Conservation (phyloP, 2,329 filamentous ascomycete genomes). For the Coleophoma crateriformis region DNA sequence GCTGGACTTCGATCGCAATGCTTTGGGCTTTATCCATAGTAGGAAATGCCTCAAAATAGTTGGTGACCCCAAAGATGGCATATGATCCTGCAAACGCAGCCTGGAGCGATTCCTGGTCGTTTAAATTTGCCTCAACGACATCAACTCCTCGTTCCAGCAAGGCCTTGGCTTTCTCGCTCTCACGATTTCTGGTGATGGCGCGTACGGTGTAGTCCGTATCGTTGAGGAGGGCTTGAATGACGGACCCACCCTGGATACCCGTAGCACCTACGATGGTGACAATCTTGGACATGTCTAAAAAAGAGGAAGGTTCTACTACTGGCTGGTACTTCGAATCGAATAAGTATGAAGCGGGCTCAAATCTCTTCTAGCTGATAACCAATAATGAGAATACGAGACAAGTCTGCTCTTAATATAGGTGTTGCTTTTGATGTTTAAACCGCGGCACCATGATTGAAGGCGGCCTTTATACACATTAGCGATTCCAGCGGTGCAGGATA, state of each 20-base stretch:
- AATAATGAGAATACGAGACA: no score
- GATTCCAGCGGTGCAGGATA: no score
- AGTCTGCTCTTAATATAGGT: no score
- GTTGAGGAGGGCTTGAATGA: constrained; percentile 35
- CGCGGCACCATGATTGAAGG: no score
- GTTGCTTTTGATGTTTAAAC: no score
- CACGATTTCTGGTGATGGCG: constrained; percentile 37
- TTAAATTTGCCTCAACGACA: constrained; percentile 35
- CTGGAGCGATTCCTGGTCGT: constrained; percentile 32
- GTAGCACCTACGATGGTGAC: constrained; percentile 39
- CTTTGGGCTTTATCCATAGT: constrained; percentile 25
- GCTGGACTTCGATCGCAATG: constrained; percentile 32
- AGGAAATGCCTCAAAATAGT: constrained; percentile 48
- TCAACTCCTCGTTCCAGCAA: constrained; percentile 35
- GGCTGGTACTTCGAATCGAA: no score
- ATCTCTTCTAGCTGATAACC: no score
- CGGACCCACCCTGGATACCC: constrained; percentile 41
- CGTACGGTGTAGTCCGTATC: constrained; percentile 34
- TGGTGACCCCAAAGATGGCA: constrained; percentile 48
- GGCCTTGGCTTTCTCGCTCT: constrained; percentile 32
- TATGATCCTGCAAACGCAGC: constrained; percentile 38
- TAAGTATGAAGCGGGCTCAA: no score
- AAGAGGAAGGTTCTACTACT: no score
- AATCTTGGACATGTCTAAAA: constrained; percentile 8
- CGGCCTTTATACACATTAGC: no score